phyloP scores from a whole-genome alignment of 345 rosid species.

The Toxicodendron radicans region DNA sequence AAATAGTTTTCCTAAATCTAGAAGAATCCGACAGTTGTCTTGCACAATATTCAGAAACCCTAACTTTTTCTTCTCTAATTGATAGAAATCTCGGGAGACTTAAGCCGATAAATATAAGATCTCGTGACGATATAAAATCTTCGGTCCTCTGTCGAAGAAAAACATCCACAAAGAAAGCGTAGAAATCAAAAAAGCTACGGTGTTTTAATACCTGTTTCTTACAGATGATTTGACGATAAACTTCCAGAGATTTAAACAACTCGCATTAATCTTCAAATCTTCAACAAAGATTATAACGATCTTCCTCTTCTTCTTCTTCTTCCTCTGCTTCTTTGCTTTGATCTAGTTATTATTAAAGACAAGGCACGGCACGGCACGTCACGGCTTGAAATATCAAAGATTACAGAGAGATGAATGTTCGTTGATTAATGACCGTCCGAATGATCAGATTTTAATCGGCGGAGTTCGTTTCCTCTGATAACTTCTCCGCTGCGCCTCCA shows the following conservation, averaged over 20 bases:
- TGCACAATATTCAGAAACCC: background rate
- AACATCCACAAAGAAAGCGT: slow-evolving; percentile 35
- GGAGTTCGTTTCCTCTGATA: slow-evolving; percentile 8
- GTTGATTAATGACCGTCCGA: slow-evolving; percentile 17
- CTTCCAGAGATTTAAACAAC: slow-evolving; percentile 9
- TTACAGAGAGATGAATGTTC: background rate
- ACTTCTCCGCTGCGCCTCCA: slow-evolving; percentile 11
- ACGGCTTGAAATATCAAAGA: slow-evolving; percentile 6
- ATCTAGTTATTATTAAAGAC: background rate
- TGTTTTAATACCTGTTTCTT: slow-evolving; percentile 22
- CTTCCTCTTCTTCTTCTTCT: background rate
- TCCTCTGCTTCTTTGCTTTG: too few species aligned
- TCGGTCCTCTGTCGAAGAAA: slow-evolving; percentile 12
- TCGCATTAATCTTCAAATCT: slow-evolving; percentile 20
- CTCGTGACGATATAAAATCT: background rate
- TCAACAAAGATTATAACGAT: background rate
- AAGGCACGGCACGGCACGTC: background rate
- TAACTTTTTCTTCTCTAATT: background rate
- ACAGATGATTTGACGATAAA: slow-evolving; percentile 1
- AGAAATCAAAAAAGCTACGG: slow-evolving; percentile 39
- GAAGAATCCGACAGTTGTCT: background rate
- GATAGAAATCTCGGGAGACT: background rate
- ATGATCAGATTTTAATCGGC: slow-evolving; percentile 7
- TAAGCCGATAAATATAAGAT: slow-evolving; percentile 7
- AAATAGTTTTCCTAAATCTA: background rate